These are phyloP conservation scores for Takakia lepidozioides DNA, from an alignment of 225 moss, liverwort and hornwort genomes.

Conservation along the genomic window DNA sequence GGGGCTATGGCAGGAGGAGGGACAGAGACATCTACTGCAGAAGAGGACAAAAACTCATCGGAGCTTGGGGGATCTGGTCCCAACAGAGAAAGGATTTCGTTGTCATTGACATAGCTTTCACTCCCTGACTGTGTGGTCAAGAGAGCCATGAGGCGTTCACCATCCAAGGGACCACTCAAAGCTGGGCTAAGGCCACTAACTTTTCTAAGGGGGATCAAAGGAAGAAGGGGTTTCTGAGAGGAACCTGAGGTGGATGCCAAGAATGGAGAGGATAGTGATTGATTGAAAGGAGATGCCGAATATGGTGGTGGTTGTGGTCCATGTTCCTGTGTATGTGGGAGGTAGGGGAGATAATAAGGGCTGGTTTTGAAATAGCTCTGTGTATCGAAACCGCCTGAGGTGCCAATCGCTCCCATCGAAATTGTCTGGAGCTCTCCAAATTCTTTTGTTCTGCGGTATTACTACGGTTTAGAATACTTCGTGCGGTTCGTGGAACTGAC, in stretches of 20 bases:
- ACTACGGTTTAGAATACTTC: too few species aligned
- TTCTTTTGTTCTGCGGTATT: too few species aligned
- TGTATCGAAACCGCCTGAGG: too few species aligned
- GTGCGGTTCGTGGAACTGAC: too few species aligned
- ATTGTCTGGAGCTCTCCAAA: too few species aligned
- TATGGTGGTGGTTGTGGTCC: conserved; percentile 74
- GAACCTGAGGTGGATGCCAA: too few species aligned
- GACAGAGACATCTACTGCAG: conserved; percentile 67
- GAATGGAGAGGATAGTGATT: conserved; percentile 29
- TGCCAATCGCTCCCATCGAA: too few species aligned
- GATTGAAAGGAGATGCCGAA: conserved; percentile 52
- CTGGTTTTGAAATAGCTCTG: too few species aligned
- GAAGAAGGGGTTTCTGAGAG: too few species aligned
- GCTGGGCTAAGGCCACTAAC: conserved; percentile 46
- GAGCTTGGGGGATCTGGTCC: conserved; percentile 47
- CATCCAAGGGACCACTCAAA: conserved; percentile 72
- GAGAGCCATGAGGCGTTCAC: conserved; percentile 86
- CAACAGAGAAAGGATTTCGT: conserved; percentile 49
- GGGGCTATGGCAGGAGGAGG: conserved; percentile 77
- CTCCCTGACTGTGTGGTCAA: conserved; percentile 66
- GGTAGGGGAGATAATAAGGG: too few species aligned
- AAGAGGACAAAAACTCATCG: too few species aligned
- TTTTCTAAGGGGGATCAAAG: conserved; percentile 27
- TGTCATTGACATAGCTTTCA: conserved; percentile 50
- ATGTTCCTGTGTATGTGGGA: conserved; percentile 66